Evolutionary conservation across 2,329 filamentous ascomycete species (phyloP).

Genomic region (Myriosclerotinia duriaeana): DNA sequence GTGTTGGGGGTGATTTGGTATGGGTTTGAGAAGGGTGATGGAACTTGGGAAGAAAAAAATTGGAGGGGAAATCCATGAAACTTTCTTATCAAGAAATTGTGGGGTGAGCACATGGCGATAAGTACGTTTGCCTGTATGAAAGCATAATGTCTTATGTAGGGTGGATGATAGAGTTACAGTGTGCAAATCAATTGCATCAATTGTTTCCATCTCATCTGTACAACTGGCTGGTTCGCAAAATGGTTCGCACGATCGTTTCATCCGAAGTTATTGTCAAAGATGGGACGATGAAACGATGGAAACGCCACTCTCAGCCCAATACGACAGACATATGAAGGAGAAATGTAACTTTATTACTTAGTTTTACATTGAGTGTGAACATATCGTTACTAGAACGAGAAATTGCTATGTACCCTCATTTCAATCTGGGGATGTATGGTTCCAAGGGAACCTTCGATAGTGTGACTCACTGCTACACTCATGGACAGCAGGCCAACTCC

Average conservation of each 20-base stretch:
- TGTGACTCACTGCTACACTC: slow-evolving; percentile 13
- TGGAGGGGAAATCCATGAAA: slow-evolving; percentile 21
- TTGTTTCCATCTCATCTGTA: slow-evolving; percentile 8
- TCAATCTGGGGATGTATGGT: not conserved
- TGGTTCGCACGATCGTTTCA: slow-evolving; percentile 19
- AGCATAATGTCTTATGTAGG: not conserved
- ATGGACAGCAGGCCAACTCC: slow-evolving; percentile 40
- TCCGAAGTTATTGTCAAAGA: slow-evolving; percentile 15
- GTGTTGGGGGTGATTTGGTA: not conserved
- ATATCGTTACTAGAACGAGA: slow-evolving; percentile 16
- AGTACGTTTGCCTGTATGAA: slow-evolving; percentile 8
- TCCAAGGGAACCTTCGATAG: slow-evolving; percentile 7
- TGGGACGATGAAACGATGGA: slow-evolving; percentile 9
- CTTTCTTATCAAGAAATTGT: slow-evolving; percentile 19
- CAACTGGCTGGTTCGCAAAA: slow-evolving; percentile 17
- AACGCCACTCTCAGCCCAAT: slow-evolving; percentile 8
- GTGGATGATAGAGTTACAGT: not conserved
- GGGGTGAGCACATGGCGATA: slow-evolving; percentile 22
- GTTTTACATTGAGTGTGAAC: slow-evolving; percentile 9
- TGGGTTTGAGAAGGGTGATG: not conserved
- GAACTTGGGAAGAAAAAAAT: slow-evolving; percentile 22
- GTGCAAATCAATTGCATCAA: slow-evolving; percentile 1
- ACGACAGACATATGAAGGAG: slow-evolving; percentile 12
- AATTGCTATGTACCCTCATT: slow-evolving; percentile 5
- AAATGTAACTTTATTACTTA: slow-evolving; percentile 10